Percentiles rank a stretch among this genome's conserved stretches.
phyloP scores from a whole-genome alignment of 2,329 filamentous ascomycete genomes.

The Phyllachora maydis region DNA sequence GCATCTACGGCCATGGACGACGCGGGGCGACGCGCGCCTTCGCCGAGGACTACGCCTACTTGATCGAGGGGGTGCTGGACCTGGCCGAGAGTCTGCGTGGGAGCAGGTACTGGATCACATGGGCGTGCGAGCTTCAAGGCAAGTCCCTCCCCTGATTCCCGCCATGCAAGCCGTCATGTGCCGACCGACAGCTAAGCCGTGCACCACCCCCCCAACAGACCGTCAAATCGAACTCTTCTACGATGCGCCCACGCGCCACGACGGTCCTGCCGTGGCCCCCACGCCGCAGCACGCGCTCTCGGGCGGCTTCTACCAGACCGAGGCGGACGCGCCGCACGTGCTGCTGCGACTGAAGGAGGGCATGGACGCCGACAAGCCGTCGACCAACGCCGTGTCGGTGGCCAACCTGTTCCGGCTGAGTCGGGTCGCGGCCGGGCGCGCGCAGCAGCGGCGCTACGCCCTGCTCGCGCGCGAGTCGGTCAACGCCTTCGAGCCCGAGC shows the following conservation, averaged over 20 bases:
- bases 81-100: too few relatives aligned
- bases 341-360: constrained; percentile 84
- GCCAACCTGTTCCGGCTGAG: constrained; percentile 69
- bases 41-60: constrained; percentile 85
- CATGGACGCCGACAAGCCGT: constrained; percentile 83
- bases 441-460: constrained; percentile 37
- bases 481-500: constrained; percentile 74
- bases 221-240: constrained; percentile 62
- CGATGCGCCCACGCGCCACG: constrained; percentile 27
- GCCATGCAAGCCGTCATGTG: too few relatives aligned
- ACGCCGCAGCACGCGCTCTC: constrained; percentile 16
- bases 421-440: constrained; percentile 18
- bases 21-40: constrained; percentile 50
- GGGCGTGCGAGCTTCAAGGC: constrained; percentile 68
- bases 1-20: constrained; percentile 54
- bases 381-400: constrained; percentile 73
- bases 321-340: constrained; percentile 38
- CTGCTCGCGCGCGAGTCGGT: constrained; percentile 52
- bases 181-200: too few relatives aligned
- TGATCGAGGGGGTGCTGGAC: constrained; percentile 65
- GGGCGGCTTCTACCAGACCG: constrained; percentile 57
- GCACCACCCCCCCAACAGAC: too few relatives aligned
- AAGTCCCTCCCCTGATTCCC: too few relatives aligned
- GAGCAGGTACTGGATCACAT: constrained; percentile 56
- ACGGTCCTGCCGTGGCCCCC: too few relatives aligned